Evolutionary conservation across 768 basidiomycete species (phyloP).

Genomic region (Candolleomyces efflorescens): DNA sequence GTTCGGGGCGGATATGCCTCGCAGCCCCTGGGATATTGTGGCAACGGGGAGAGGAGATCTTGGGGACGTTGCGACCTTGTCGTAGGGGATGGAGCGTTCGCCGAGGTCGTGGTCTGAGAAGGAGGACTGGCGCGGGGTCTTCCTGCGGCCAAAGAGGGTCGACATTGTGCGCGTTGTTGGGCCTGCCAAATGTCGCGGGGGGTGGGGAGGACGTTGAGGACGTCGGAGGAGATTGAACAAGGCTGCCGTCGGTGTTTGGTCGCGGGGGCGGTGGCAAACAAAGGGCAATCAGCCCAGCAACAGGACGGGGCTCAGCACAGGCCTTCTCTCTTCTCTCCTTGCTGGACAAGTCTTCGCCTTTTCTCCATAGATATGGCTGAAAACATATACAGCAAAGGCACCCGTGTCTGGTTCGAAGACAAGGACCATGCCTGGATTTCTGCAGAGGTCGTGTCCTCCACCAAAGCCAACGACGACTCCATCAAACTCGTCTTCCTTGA

Average conservation of each 20-base stretch:
- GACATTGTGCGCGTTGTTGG: constrained; percentile 44
- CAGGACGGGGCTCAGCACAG: constrained; percentile 11
- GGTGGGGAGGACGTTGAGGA: not conserved
- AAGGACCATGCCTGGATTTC: constrained; percentile 94
- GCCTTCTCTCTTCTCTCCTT: constrained; percentile 18
- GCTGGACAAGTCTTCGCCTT: constrained; percentile 25
- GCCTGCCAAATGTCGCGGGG: constrained; percentile 3
- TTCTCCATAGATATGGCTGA: constrained; percentile 61
- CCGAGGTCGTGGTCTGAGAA: constrained; percentile 55
- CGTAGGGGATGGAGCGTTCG: constrained; percentile 70
- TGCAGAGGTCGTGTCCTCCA: constrained; percentile 70
- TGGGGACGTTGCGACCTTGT: constrained; percentile 53
- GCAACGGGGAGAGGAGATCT: constrained; percentile 57
- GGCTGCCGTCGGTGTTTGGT: not conserved
- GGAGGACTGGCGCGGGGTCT: constrained; percentile 57
- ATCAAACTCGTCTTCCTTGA: constrained; percentile 85
- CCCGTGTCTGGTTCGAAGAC: constrained; percentile 90
- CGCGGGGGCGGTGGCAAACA: constrained; percentile 8
- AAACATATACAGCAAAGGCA: constrained; percentile 89
- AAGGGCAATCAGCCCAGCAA: constrained; percentile 10
- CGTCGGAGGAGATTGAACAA: not conserved
- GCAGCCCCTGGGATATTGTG: constrained; percentile 51
- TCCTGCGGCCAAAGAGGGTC: constrained; percentile 63
- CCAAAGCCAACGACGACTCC: constrained; percentile 62
- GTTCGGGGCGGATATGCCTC: constrained; percentile 76